Evolutionary conservation across 2,329 filamentous ascomycete species (phyloP), one percentile per base, ranked within the genome.

Genomic region (Cytospora chrysosperma): DNA sequence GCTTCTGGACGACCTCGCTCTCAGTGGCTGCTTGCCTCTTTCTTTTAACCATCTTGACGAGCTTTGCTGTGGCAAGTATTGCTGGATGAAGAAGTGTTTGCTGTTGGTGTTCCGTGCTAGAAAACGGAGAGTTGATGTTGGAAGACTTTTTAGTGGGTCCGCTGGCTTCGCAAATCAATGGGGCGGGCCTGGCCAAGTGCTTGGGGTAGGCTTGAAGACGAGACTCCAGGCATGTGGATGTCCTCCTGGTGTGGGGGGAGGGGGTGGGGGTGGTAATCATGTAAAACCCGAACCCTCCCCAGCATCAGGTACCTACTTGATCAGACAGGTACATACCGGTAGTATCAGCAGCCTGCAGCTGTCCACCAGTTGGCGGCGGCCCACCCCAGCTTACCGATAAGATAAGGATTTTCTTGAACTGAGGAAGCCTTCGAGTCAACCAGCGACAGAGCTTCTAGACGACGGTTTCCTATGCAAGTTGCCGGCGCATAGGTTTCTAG

Each of bases 41-140:
- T 61, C 72, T 68, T 64, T 73, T 74, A 7, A 68, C 72, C 72
- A 74, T 72, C 34, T 12, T 58, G 57, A 27, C 24, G 17, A 28
- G 43, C 19, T 26, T 2, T 43, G 2, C 2, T 24, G 51, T 26
- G 21, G 26, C 26, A 26, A 24, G 34, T 53, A n/a, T n/a, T 30
- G 37, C 5, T 34, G 3, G 30, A 28, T 58, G 10, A n/a, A 8
- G 21, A 19, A 40, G 26, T 28, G 27, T 1, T 30, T 28, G 19
- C 51, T 24, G 19, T 21, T 21, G 40, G 4, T 21, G 9, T n/a
- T 53, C 27, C 50, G 28, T 47, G 26, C 8, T 30, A 15, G 34
- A 54, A 54, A 49, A 60, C 32, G n/a, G 34, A 51, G 34, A 53
- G 47, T 50, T 28, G 30, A 15, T n/a, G n/a, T n/a, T n/a, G 34